Percentiles rank a stretch among this genome's conserved stretches.
These are phyloP conservation scores for Berkeleyomyces rouxiae DNA, from an alignment of 2,329 filamentous ascomycete genomes.

Conservation along the genomic window DNA sequence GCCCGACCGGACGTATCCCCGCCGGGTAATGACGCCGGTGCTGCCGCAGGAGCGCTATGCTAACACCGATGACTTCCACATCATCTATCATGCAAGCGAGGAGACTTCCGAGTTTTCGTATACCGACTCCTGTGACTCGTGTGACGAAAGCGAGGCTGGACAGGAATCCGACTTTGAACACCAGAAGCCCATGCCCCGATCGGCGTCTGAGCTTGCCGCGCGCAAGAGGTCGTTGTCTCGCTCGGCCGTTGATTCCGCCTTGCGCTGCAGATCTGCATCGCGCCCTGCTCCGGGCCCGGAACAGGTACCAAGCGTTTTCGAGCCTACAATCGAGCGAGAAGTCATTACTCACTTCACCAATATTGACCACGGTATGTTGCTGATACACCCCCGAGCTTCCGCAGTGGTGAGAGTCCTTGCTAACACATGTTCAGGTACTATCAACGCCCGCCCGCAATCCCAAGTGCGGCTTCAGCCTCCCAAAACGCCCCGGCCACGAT, in stretches of 20 bases:
- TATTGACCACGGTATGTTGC: constrained; percentile 61
- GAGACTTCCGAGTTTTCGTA: neutral
- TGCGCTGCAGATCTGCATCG: neutral
- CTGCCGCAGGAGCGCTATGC: neutral
- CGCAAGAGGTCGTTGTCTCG: neutral
- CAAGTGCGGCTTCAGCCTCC: constrained; percentile 18
- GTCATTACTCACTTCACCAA: constrained; percentile 79
- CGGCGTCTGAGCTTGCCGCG: constrained; percentile 20
- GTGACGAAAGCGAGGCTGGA: neutral
- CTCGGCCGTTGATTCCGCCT: neutral
- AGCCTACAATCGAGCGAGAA: constrained; percentile 71
- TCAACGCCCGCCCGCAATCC: constrained; percentile 25
- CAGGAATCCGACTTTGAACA: neutral
- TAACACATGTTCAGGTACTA: constrained; percentile 5
- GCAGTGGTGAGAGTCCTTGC: neutral
- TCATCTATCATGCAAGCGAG: neutral
- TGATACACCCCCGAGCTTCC: neutral
- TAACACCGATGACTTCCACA: neutral
- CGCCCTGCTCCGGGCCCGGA: constrained; percentile 22
- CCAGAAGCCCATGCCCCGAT: neutral
- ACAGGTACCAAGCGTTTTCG: constrained; percentile 50
- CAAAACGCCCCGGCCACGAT: constrained; percentile 28
- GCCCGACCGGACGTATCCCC: neutral
- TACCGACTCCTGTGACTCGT: neutral
- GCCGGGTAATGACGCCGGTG: neutral